Conservation (phyloP, 441 rosid genomes). For the Geranium incanum region DNA sequence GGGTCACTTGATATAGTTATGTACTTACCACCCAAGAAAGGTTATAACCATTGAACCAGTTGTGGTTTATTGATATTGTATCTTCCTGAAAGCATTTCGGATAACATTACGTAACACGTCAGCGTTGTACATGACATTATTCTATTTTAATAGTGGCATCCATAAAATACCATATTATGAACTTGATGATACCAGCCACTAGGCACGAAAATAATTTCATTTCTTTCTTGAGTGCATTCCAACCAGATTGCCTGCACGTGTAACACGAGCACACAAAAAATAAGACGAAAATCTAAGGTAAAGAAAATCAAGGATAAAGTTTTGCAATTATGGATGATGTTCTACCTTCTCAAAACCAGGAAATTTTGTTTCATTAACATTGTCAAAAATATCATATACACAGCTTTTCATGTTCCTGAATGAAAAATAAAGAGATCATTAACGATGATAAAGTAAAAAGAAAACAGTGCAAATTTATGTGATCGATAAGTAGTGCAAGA, state of each 20-base stretch:
- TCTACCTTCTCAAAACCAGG: conserved; percentile 74
- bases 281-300: conserved; percentile 9
- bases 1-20: conserved; percentile 11
- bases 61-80: conserved; percentile 88
- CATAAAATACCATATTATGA: conserved; percentile 59
- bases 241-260: conserved; percentile 64
- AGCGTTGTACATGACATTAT: not conserved
- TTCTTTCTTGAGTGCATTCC: conserved; percentile 67
- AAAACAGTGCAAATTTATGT: conserved; percentile 11
- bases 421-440: conserved; percentile 3
- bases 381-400: conserved; percentile 57
- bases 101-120: not conserved
- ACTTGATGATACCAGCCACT: conserved; percentile 99
- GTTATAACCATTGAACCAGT: conserved; percentile 89
- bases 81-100: conserved; percentile 57
- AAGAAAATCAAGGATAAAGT: conserved; percentile 4
- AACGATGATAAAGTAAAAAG: not conserved
- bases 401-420: conserved; percentile 67
- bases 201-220: conserved; percentile 78
- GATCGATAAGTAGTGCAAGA: conserved; percentile 9
- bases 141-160: not conserved
- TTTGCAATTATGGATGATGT: conserved; percentile 18
- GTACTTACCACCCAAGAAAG: conserved; percentile 78
- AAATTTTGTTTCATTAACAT: conserved; percentile 49
- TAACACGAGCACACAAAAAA: conserved; percentile 18